These are phyloP conservation scores for Papiliotrema flavescens DNA, from an alignment of 1,284 basidiomycete species.

Conservation along the genomic window DNA sequence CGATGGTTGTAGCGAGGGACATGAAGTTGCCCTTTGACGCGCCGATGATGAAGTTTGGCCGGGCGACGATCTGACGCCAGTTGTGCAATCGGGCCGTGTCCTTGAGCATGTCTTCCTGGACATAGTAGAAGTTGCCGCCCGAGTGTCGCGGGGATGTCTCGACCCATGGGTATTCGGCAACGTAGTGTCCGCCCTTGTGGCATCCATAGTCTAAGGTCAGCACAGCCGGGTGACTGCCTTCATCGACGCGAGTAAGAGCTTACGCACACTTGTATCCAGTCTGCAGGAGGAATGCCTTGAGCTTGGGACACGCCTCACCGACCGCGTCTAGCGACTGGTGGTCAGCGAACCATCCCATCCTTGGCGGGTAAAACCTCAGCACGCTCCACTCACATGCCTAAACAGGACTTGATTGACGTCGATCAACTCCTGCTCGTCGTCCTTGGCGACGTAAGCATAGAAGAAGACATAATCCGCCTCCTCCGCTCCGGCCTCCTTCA, in stretches of 20 bases:
- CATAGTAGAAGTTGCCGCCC: slow-evolving; percentile 1
- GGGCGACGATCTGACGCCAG: slow-evolving; percentile 1
- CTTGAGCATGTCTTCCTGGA: slow-evolving; percentile 1
- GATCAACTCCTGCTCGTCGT: slow-evolving; percentile 2
- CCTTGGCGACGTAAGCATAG: slow-evolving; percentile 2
- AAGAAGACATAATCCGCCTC: slow-evolving; percentile 1
- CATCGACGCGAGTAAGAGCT: too few relatives aligned
- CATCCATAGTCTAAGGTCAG: not conserved
- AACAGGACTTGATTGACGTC: not conserved
- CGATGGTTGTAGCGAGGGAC: not conserved
- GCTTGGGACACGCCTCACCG: not conserved
- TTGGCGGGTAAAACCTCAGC: too few relatives aligned
- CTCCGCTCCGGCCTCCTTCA: slow-evolving; percentile 2
- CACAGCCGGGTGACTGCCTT: not conserved
- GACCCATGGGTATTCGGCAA: not conserved
- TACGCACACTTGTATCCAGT: slow-evolving; percentile 2
- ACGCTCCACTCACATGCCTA: not conserved
- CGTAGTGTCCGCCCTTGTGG: not conserved
- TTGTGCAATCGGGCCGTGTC: not conserved
- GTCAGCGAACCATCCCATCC: not conserved
- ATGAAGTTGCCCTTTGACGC: slow-evolving; percentile 1
- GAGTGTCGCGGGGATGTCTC: not conserved
- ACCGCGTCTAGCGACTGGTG: not conserved
- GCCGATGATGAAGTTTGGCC: slow-evolving; percentile 2
- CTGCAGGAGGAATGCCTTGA: not conserved